phyloP scores from a whole-genome alignment of 345 rosid genomes.

The Aquilaria sinensis region DNA sequence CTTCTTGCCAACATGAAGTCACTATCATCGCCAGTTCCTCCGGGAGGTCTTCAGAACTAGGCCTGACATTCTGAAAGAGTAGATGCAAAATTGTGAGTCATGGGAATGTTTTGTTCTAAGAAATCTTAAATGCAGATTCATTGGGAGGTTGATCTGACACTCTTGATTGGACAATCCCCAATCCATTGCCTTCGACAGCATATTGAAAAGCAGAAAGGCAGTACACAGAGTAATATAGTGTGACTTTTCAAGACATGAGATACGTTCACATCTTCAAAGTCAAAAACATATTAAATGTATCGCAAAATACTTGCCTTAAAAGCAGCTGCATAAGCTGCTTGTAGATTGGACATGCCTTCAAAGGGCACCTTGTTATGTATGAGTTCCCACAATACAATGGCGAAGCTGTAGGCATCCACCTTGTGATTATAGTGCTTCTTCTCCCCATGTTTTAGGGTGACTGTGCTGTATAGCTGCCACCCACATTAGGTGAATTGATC shows the following conservation, averaged over 20 bases:
- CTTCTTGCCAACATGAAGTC: constrained; percentile 97
- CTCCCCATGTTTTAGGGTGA: constrained; percentile 93
- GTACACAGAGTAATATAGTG: too few relatives aligned
- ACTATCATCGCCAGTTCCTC: constrained; percentile 70
- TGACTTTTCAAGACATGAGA: too few relatives aligned
- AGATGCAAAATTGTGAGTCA: too few relatives aligned
- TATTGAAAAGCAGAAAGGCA: too few relatives aligned
- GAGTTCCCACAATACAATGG: constrained; percentile 98
- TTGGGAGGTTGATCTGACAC: too few relatives aligned
- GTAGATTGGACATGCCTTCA: constrained; percentile 99
- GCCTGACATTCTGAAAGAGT: constrained; percentile 67
- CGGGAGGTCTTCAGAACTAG: constrained; percentile 76
- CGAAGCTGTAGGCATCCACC: constrained; percentile 96
- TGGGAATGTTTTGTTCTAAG: too few relatives aligned
- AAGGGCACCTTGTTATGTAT: constrained; percentile 92
- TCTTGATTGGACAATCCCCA: too few relatives aligned
- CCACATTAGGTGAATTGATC: constrained; percentile 8
- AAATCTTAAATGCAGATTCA: too few relatives aligned
- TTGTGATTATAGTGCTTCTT: constrained; percentile 94
- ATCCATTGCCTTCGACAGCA: too few relatives aligned
- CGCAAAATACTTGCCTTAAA: constrained; percentile 53
- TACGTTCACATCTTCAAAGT: too few relatives aligned
- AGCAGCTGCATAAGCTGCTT: constrained; percentile 99
- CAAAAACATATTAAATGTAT: too few relatives aligned
- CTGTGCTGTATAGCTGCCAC: constrained; percentile 90